phyloP scores from a whole-genome alignment of 2,329 filamentous ascomycete species.

The Fusarium sp. region DNA sequence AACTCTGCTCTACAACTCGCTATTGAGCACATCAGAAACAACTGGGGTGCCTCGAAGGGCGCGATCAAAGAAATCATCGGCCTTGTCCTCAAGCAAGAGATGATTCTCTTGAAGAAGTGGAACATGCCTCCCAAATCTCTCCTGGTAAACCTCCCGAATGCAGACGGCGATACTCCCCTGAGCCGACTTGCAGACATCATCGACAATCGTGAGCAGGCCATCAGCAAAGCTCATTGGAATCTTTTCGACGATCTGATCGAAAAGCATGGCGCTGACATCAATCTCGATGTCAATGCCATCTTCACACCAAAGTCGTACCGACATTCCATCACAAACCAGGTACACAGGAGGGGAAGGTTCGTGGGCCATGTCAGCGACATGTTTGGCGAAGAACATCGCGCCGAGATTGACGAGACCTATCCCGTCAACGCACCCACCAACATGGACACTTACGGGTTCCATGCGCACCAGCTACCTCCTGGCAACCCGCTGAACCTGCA shows the following conservation, averaged over 20 bases:
- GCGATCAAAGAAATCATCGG: not conserved
- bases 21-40: not conserved
- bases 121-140: not conserved
- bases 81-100: not conserved
- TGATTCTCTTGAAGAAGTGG: not conserved
- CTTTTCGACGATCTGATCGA: constrained; percentile 2
- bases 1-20: not conserved
- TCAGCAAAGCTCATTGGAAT: not conserved
- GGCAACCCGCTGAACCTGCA: not conserved
- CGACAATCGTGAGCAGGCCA: not conserved
- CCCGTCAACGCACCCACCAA: not conserved
- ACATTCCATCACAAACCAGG: constrained; percentile 3
- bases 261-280: constrained; percentile 1
- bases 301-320: not conserved
- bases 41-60: not conserved
- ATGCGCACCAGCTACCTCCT: not conserved
- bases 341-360: not conserved
- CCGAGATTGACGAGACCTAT: not conserved
- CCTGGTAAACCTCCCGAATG: not conserved
- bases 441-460: not conserved
- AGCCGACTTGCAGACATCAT: not conserved
- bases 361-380: not conserved
- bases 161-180: not conserved
- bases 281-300: constrained; percentile 8
- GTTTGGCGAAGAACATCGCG: constrained; percentile 3